Evolutionary conservation across 306 rosid species (phyloP).

Genomic region (Coriaria nepalensis): DNA sequence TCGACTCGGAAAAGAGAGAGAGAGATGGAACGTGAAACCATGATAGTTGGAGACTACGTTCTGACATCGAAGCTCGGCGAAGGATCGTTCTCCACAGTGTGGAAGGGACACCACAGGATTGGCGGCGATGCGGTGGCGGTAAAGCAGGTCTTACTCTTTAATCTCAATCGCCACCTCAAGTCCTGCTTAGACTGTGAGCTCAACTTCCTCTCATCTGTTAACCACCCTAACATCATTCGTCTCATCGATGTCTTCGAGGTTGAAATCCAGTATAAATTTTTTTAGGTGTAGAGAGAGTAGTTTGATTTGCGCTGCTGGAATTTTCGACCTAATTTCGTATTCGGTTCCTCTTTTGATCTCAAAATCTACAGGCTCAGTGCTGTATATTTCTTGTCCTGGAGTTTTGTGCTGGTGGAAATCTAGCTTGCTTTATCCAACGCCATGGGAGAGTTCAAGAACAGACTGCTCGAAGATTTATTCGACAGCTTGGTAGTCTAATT

Average conservation of each 20-base stretch:
- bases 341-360: neutral
- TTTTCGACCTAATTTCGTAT: neutral
- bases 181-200: constrained; percentile 32
- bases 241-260: constrained; percentile 40
- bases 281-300: neutral
- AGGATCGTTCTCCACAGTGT: constrained; percentile 38
- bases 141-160: constrained; percentile 36
- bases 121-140: constrained; percentile 31
- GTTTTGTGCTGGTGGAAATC: constrained; percentile 45
- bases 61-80: constrained; percentile 28
- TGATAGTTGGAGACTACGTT: constrained; percentile 14
- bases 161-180: constrained; percentile 29
- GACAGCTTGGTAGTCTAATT: constrained; percentile 41
- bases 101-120: constrained; percentile 26
- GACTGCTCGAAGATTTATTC: constrained; percentile 42
- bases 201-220: constrained; percentile 41
- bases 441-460: constrained; percentile 42
- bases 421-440: constrained; percentile 38
- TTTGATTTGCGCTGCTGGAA: neutral
- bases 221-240: constrained; percentile 43
- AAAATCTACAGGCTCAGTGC: constrained; percentile 25
- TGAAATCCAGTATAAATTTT: neutral
- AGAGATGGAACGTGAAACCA: neutral
- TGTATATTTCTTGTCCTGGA: constrained; percentile 40
- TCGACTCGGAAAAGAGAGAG: too few species aligned